Evolutionary conservation across 148 eudicot species (phyloP).

Genomic region (Rhododendron henanense): DNA sequence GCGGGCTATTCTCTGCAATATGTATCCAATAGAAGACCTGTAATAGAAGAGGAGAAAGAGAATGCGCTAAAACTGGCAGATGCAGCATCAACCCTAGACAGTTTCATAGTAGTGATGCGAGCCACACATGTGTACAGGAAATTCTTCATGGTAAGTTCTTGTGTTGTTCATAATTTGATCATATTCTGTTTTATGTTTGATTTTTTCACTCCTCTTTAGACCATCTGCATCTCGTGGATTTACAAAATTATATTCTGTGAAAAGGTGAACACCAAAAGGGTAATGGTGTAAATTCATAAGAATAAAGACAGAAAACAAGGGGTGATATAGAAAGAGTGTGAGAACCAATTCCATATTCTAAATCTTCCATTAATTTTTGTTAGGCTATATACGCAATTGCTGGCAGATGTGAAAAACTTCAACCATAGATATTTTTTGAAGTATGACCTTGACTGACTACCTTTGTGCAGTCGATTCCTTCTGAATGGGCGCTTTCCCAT

Average conservation of each 20-base stretch:
- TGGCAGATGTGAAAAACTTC: not conserved
- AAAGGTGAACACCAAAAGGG: not conserved
- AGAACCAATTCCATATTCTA: not conserved
- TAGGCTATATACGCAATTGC: not conserved
- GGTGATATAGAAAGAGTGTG: not conserved
- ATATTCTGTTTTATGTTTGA: not conserved
- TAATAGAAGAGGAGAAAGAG: slow-evolving; percentile 26
- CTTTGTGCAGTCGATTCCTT: slow-evolving; percentile 32
- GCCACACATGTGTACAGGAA: slow-evolving; percentile 30
- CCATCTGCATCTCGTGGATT: not conserved
- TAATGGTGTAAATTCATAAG: not conserved
- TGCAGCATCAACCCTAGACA: slow-evolving; percentile 13
- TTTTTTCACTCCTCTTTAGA: not conserved
- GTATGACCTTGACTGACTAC: not conserved
- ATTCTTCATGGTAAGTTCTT: slow-evolving; percentile 34
- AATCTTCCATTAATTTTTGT: not conserved
- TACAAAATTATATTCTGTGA: not conserved
- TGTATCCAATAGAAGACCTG: slow-evolving; percentile 32
- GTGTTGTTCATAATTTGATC: not conserved
- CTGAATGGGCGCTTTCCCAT: slow-evolving; percentile 23
- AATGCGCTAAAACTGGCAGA: slow-evolving; percentile 25
- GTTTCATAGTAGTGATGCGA: slow-evolving; percentile 29
- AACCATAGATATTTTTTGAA: not conserved
- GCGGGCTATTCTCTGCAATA: not conserved
- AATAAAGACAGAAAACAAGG: not conserved